These are phyloP conservation scores for Crithidia acanthocephali DNA, from an alignment of 208 protist genomes.

Conservation along the genomic window DNA sequence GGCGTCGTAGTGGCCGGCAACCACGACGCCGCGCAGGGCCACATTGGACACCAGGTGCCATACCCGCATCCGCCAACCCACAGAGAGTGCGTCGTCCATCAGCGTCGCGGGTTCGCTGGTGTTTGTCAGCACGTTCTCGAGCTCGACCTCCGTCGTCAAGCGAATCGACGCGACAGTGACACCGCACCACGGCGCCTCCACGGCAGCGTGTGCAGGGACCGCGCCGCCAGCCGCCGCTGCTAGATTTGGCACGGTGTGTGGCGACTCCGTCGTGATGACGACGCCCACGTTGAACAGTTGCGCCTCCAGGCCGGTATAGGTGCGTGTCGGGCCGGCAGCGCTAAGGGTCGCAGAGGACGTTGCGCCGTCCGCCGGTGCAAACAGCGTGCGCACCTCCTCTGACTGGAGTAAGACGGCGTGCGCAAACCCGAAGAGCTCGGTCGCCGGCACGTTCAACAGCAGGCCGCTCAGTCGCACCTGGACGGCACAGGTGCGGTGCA, in stretches of 20 bases:
- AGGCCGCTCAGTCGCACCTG: slow-evolving; percentile 10
- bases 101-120: slow-evolving; percentile 18
- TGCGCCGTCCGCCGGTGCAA: not conserved
- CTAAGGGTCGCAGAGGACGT: not conserved
- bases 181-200: slow-evolving; percentile 2
- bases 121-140: slow-evolving; percentile 19
- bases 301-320: slow-evolving; percentile 23
- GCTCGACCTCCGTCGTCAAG: slow-evolving; percentile 9
- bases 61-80: slow-evolving; percentile 24
- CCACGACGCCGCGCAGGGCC: slow-evolving; percentile 1
- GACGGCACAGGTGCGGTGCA: slow-evolving; percentile 15
- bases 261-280: slow-evolving; percentile 4
- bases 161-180: slow-evolving; percentile 8
- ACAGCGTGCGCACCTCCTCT: slow-evolving; percentile 1
- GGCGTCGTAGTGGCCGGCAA: slow-evolving; percentile 5
- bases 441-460: slow-evolving; percentile 14
- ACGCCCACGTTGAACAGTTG: slow-evolving; percentile 15
- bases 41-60: slow-evolving; percentile 18
- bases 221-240: not conserved
- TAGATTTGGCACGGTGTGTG: not conserved
- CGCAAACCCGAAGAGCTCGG: slow-evolving; percentile 16
- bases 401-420: slow-evolving; percentile 20
- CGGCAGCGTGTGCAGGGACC: not conserved
- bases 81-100: slow-evolving; percentile 11
- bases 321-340: slow-evolving; percentile 2